A percentile compares a stretch with the other conserved stretches of the same genome.
These are phyloP conservation scores for Dendrocalamus sinicus DNA, from an alignment of 176 grass and related monocot genomes.

Conservation along the genomic window DNA sequence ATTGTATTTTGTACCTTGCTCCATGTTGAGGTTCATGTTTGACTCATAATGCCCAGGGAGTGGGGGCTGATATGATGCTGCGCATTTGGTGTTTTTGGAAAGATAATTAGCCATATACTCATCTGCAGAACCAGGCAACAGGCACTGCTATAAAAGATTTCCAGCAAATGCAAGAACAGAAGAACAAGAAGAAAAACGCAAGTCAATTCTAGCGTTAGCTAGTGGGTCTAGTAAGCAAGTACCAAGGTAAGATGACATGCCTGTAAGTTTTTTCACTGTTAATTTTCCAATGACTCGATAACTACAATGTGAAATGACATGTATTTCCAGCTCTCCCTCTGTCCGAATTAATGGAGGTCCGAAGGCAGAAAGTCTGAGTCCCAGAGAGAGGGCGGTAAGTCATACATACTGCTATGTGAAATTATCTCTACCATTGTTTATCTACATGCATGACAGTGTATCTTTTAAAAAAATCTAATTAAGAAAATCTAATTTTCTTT, in stretches of 20 bases:
- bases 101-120: conserved; percentile 41
- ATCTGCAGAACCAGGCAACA: conserved; percentile 61
- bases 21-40: conserved; percentile 16
- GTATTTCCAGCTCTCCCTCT: conserved; percentile 63
- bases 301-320: conserved; percentile 25
- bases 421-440: conserved; percentile 11
- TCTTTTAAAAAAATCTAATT: conserved; percentile 19
- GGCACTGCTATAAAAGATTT: conserved; percentile 77
- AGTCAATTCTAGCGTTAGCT: conserved; percentile 70
- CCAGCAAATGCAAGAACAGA: conserved; percentile 93
- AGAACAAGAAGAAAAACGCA: conserved; percentile 96
- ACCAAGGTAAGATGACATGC: conserved; percentile 60
- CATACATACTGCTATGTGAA: conserved; percentile 38
- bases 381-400: conserved; percentile 93
- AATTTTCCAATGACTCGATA: conserved; percentile 5
- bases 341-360: conserved; percentile 62
- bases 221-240: conserved; percentile 69
- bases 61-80: conserved; percentile 18
- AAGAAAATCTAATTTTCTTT: conserved; percentile 18
- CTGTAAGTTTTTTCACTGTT: conserved; percentile 31
- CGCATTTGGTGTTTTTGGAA: conserved; percentile 22
- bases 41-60: conserved; percentile 23
- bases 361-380: conserved; percentile 91
- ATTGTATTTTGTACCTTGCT: conserved; percentile 29
- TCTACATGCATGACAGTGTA: conserved; percentile 27